Conservation (phyloP, 805 yeast genomes). For the Ogataea nakhonphanomensis region DNA sequence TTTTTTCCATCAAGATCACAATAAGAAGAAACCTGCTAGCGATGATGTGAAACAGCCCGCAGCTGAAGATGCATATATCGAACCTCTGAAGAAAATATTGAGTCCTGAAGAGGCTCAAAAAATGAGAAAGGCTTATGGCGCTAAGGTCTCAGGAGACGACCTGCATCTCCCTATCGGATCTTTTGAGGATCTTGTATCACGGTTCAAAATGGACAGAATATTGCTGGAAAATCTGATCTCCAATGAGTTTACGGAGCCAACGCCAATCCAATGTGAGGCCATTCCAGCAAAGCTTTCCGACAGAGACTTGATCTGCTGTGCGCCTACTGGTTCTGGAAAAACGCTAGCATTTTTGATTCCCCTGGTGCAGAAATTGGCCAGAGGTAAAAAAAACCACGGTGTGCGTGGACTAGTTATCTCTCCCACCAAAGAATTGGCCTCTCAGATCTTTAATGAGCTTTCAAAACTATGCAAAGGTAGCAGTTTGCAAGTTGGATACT, state of each 20-base stretch:
- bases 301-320: constrained; percentile 86
- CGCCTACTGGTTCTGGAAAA: constrained; percentile 98
- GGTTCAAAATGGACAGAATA: constrained; percentile 61
- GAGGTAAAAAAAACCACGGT: constrained; percentile 39
- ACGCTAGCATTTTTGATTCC: constrained; percentile 90
- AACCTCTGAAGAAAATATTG: constrained; percentile 35
- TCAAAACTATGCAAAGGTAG: constrained; percentile 54
- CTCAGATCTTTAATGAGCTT: constrained; percentile 75
- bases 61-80: constrained; percentile 31
- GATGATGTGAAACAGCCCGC: constrained; percentile 16
- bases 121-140: constrained; percentile 57
- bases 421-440: constrained; percentile 93
- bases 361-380: constrained; percentile 49
- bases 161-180: constrained; percentile 89
- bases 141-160: constrained; percentile 80
- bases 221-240: constrained; percentile 62
- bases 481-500: constrained; percentile 55
- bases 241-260: constrained; percentile 77
- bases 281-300: constrained; percentile 69
- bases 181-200: constrained; percentile 70
- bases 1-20: constrained; percentile 58
- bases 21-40: constrained; percentile 2
- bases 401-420: constrained; percentile 77
- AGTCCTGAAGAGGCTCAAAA: constrained; percentile 56
- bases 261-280: constrained; percentile 89